Conservation (phyloP, 2,329 filamentous ascomycete genomes). For the Phoma sp. region DNA sequence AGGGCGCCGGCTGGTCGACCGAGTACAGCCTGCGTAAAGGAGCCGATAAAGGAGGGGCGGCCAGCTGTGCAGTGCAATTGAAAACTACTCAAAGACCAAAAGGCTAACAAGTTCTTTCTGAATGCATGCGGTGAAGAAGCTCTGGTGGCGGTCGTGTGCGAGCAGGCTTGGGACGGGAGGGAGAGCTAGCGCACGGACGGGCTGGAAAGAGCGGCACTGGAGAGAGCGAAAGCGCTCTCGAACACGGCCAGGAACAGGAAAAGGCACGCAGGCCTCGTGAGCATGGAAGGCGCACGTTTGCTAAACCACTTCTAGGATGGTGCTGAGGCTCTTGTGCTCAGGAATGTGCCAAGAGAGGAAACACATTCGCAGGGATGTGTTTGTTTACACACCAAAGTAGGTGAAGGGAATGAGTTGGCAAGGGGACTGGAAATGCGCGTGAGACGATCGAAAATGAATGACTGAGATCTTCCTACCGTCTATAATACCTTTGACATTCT, state of each 20-base stretch:
- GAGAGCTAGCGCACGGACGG: constrained; percentile 29
- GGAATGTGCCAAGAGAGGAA: constrained; percentile 20
- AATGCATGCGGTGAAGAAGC: constrained; percentile 28
- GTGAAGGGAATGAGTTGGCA: constrained; percentile 19
- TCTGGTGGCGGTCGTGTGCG: constrained; percentile 14
- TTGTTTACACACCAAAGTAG: constrained; percentile 14
- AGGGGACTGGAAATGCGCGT: constrained; percentile 13
- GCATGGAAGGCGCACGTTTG: constrained; percentile 16
- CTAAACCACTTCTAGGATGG: neutral
- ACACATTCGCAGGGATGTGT: constrained; percentile 5
- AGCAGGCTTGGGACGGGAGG: constrained; percentile 15
- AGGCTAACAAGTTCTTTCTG: constrained; percentile 43
- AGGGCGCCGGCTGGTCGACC: constrained; percentile 19
- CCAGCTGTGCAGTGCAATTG: constrained; percentile 33
- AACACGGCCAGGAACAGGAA: constrained; percentile 20
- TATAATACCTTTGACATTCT: constrained; percentile 4
- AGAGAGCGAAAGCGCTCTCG: constrained; percentile 26
- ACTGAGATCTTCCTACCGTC: constrained; percentile 8
- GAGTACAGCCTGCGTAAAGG: constrained; percentile 25
- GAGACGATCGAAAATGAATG: neutral
- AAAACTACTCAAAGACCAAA: constrained; percentile 36
- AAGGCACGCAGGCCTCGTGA: constrained; percentile 17
- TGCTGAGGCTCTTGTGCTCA: constrained; percentile 1
- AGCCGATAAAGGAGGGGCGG: constrained; percentile 40
- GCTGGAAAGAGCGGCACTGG: constrained; percentile 19